Evolutionary conservation across 1,284 basidiomycete genomes (phyloP), one percentile per base, ranked within the genome.

Genomic region (Xerocomus amazonicus): DNA sequence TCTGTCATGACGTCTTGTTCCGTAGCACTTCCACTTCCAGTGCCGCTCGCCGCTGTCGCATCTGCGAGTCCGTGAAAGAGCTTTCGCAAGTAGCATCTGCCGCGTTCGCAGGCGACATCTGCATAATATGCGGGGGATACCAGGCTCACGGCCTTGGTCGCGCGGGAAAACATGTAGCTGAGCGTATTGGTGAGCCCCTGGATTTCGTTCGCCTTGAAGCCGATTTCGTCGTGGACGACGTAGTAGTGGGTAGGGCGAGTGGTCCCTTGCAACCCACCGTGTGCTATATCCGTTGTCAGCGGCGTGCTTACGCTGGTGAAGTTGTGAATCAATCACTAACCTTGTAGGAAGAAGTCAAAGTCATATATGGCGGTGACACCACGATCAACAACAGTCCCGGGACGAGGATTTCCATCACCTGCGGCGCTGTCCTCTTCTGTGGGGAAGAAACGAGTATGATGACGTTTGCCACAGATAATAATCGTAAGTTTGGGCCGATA

Each of bases 361-460:
- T 87, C 75, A 57, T 87, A 90, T n/a, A 90, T 72, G 0, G 83
- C 76, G 0, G 87, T 89, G 17, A 87, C 77, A 35, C 80, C 81
- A 13, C 78, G 74, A 58, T 90, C 88, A 40, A 90, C 87, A 9
- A 90, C 84, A 10, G 87, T 89, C 8, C 87, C 87, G 5, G 88
- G 78, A 43, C 71, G 76, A 0, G 87, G 84, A 54, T 90, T 90
- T 1, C 85, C 84, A 50, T 87, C 78, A 4, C 65, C 56, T 46
- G 84, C 87, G 2, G 82, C 85, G 40, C 75, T 69, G 16, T 62
- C 65, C 9, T 69, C 68, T 41, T 85, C 79, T 1, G 82, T 84
- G 7, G 89, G 88, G 61, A 81, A 91, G 72, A 92, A 91, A 12
- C 89, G 82, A 9, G 89, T 89, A 62, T 92, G 87, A 57, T 92